Evolutionary conservation across 192 early-diverging fungal genomes (phyloP), one percentile per base, ranked within the genome.

Genomic region (Coemansia sp.): DNA sequence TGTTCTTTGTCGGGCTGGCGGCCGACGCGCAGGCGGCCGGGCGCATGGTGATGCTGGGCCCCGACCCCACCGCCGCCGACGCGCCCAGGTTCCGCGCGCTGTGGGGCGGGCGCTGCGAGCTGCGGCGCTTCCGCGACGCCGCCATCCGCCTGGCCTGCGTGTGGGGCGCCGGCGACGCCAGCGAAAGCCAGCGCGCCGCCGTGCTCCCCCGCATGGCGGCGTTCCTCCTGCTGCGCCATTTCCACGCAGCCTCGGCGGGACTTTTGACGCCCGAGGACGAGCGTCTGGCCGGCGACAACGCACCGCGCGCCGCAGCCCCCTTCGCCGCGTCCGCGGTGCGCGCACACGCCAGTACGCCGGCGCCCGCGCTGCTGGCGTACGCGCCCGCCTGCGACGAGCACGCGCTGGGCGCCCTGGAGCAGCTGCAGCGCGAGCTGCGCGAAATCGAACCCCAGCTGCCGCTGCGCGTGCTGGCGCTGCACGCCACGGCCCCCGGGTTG

Each of bases 71-170:
- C 14, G 87, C 91, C 27, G 84, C 94, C 46, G 74, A 71, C 25
- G 80, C 82, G 19, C 85, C 78, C 11, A 80, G 73, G 17, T 97
- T 95, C 81, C 79, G 85, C 9, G 64, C 76, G 22, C 77, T 93
- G 30, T 99, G 96, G 96, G 96, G 96, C n/a, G 82, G 78, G 37
- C 87, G 86, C 33, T 83, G 92, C 4, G 94, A 96, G 64, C 67
- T 95, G 50, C 87, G 96, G 27, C 87, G 96, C 14, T 99, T 97
- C 85, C 88, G 93, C 64, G 93, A 99, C 64, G 93, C 93, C 18
- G 85, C 84, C 47, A 96, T 99, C 67, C 55, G 85, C 7, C 88
- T 94, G 74, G 91, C 90, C 80, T 89, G 93, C 6, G 89, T 96
- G 0, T 99, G 93, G 86, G 80, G 81, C 46, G 58, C 56, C 38